These are phyloP conservation scores for Xylaria cubensis DNA, from an alignment of 495 filamentous ascomycete genomes.

Conservation along the genomic window DNA sequence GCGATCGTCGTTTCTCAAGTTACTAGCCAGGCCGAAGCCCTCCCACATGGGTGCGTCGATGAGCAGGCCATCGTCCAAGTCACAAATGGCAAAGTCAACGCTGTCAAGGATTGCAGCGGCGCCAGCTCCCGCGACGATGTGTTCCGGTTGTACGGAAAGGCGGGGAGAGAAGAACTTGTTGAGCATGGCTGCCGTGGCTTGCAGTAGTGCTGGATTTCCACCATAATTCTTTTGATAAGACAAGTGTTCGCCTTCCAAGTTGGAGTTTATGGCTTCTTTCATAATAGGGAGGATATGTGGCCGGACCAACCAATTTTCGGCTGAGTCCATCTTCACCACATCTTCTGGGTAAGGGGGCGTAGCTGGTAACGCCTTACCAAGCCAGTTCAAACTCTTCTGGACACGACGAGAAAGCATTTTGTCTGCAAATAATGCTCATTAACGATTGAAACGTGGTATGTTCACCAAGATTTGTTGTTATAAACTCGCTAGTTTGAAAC, in stretches of 20 bases:
- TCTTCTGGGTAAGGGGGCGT: slow-evolving; percentile 5
- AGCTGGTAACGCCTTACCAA: neutral
- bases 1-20: slow-evolving; percentile 6
- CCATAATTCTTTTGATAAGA: neutral
- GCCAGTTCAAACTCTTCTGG: slow-evolving; percentile 15
- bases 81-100: neutral
- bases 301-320: slow-evolving; percentile 17
- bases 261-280: neutral
- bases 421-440: neutral
- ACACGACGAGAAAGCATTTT: slow-evolving; percentile 13
- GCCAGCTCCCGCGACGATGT: slow-evolving; percentile 4
- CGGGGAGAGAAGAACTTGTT: slow-evolving; percentile 11
- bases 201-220: neutral
- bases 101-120: slow-evolving; percentile 7
- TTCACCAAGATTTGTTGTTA: neutral
- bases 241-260: slow-evolving; percentile 6
- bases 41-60: slow-evolving; percentile 6
- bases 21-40: slow-evolving; percentile 7
- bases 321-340: slow-evolving; percentile 17
- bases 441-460: neutral
- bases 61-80: slow-evolving; percentile 4
- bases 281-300: slow-evolving; percentile 15
- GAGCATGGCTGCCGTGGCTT: slow-evolving; percentile 14
- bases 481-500: neutral
- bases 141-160: neutral